These are phyloP conservation scores for Filosporella fistucella DNA, from an alignment of 495 filamentous ascomycete genomes.

Conservation along the genomic window DNA sequence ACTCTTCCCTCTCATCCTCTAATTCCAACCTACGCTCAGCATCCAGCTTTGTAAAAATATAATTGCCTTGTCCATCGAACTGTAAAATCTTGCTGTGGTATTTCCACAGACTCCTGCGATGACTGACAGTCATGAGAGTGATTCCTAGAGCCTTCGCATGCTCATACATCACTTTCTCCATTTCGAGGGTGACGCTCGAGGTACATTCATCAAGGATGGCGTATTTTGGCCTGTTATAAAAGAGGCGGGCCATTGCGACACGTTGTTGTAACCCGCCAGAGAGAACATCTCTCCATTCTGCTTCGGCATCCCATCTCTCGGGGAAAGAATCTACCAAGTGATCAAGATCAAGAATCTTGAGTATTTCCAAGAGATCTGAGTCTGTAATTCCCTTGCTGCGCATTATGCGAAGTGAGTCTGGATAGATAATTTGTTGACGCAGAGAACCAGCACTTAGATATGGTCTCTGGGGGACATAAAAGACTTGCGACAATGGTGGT, in stretches of 20 bases:
- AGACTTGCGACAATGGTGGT: constrained; percentile 84
- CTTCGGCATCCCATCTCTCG: constrained; percentile 86
- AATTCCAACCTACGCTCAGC: constrained; percentile 79
- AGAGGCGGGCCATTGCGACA: constrained; percentile 95
- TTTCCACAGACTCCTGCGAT: constrained; percentile 89
- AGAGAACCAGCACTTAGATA: constrained; percentile 87
- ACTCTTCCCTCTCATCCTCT: constrained; percentile 95
- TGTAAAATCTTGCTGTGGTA: constrained; percentile 92
- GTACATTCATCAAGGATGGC: constrained; percentile 98
- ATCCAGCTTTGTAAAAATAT: constrained; percentile 86
- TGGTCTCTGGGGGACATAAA: constrained; percentile 96
- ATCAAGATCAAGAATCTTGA: constrained; percentile 76
- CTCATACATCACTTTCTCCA: constrained; percentile 95
- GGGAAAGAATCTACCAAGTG: constrained; percentile 75
- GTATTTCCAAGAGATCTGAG: constrained; percentile 68
- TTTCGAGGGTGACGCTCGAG: constrained; percentile 84
- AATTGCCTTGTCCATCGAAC: constrained; percentile 91
- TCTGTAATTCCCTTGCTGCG: constrained; percentile 80
- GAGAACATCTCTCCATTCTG: constrained; percentile 92
- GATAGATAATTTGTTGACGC: constrained; percentile 94
- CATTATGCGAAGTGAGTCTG: constrained; percentile 84
- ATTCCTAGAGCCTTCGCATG: constrained; percentile 87
- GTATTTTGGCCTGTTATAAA: constrained; percentile 89
- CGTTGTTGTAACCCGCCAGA: constrained; percentile 91
- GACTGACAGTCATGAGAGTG: constrained; percentile 93